Base-by-base conservation (phyloP, 306 rosid genomes). In the Begonia fuchsioides region DNA sequence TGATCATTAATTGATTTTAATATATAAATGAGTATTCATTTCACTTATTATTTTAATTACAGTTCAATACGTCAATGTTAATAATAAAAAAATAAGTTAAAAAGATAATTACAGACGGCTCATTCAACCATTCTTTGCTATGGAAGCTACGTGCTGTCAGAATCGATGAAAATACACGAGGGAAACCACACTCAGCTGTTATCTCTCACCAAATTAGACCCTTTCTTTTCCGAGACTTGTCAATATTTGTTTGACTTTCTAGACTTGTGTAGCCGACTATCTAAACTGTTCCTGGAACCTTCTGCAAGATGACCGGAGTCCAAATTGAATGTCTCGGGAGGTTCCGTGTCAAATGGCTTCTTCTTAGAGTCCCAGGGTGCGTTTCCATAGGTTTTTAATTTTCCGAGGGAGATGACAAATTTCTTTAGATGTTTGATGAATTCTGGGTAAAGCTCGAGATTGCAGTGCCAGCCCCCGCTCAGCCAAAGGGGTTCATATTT, bases 261-360 rank as follows among this genome's bases (percentile, higher is more conserved):
- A 19, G 86, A 75, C 79, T 83, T 83, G 72, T 87, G 81, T 11
- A 83, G 96, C 39, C 88, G 77, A 62, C 96, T 88, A 76, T 88
- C 93, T 78, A 80, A 80, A 76, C 96, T 88, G 95, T 88, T 88
- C 54, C 96, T 76, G 66, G 94, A 83, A 72, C 77, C 85, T 65
- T 88, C 94, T 65, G 83, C 94, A 1, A 88, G 93, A 69, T 63
- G 56, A 72, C 80, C 76, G 8, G 74, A 44, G 52, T 62, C 70
- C 65, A 67, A 49, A 56, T 75, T 75, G 26, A 62, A 53, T 39
- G 87, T 56, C 69, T 68, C 69, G 15, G 83, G 66, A 45, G 82
- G 50, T 52, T 80, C 96, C 49, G 51, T 49, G 58, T 81, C 86
- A 10, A 83, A 40, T 46, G 70, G 77, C 67, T 83, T 72, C 63